These are phyloP conservation scores for Candida silvicultrix DNA, from an alignment of 805 yeast species.

Conservation along the genomic window DNA sequence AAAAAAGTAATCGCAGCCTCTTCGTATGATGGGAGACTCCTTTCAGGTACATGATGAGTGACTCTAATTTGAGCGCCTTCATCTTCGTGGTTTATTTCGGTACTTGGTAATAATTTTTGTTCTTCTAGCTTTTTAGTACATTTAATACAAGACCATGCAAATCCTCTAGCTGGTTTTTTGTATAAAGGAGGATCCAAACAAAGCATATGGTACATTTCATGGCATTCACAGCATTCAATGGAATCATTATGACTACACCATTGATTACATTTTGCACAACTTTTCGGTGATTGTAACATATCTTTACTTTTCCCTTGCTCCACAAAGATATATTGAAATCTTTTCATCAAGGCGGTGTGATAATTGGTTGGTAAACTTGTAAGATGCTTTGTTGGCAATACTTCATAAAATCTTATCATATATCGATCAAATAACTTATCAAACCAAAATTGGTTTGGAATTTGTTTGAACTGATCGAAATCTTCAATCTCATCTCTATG, in stretches of 20 bases:
- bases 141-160: slow-evolving; percentile 83
- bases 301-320: slow-evolving; percentile 64
- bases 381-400: slow-evolving; percentile 56
- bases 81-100: slow-evolving; percentile 3
- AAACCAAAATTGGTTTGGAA: slow-evolving; percentile 75
- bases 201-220: slow-evolving; percentile 63
- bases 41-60: background rate
- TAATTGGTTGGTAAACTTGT: slow-evolving; percentile 54
- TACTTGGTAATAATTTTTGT: slow-evolving; percentile 13
- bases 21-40: slow-evolving; percentile 46
- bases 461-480: slow-evolving; percentile 41
- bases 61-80: background rate
- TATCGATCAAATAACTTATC: slow-evolving; percentile 82
- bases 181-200: slow-evolving; percentile 83
- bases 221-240: slow-evolving; percentile 76
- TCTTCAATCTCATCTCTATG: slow-evolving; percentile 61
- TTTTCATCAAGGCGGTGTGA: slow-evolving; percentile 52
- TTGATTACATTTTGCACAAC: slow-evolving; percentile 72
- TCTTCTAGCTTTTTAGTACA: slow-evolving; percentile 49
- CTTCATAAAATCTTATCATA: slow-evolving; percentile 76
- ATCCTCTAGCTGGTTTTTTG: slow-evolving; percentile 78
- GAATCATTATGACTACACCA: slow-evolving; percentile 79
- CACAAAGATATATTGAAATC: slow-evolving; percentile 69
- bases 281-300: slow-evolving; percentile 54
- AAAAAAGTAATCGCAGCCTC: slow-evolving; percentile 48